phyloP scores from a whole-genome alignment of 768 basidiomycete species.

The Podaxis rugospora region DNA sequence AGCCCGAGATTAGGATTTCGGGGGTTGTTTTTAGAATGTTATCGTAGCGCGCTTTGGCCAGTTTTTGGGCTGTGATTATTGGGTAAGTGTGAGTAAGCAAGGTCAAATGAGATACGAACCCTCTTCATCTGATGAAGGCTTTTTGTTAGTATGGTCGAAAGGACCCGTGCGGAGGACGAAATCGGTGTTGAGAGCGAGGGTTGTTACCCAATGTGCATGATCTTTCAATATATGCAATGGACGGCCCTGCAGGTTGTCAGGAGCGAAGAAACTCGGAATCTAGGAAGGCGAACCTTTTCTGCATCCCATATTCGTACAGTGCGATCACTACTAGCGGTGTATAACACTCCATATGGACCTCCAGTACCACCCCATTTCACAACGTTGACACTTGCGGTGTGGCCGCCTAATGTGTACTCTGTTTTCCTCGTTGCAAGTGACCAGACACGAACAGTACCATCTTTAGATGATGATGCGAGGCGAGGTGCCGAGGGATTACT shows the following conservation, averaged over 20 bases:
- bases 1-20: constrained; percentile 90
- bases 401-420: constrained; percentile 88
- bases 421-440: constrained; percentile 62
- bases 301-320: constrained; percentile 96
- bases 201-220: constrained; percentile 99
- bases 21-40: constrained; percentile 57
- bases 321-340: constrained; percentile 93
- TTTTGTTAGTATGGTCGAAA: constrained; percentile 83
- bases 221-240: constrained; percentile 84
- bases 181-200: constrained; percentile 91
- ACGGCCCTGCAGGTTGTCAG: constrained; percentile 53
- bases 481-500: constrained; percentile 80
- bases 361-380: constrained; percentile 91
- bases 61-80: constrained; percentile 55
- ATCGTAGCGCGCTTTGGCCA: constrained; percentile 78
- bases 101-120: constrained; percentile 38
- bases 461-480: constrained; percentile 93
- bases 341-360: constrained; percentile 64
- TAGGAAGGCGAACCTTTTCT: constrained; percentile 43
- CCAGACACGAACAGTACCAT: constrained; percentile 96
- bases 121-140: constrained; percentile 76
- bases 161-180: constrained; percentile 93
- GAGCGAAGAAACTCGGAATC: background rate
- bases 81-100: background rate
- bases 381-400: constrained; percentile 91